Conservation (phyloP, 257 asterid species). For the Jaltomata sinuosa region DNA sequence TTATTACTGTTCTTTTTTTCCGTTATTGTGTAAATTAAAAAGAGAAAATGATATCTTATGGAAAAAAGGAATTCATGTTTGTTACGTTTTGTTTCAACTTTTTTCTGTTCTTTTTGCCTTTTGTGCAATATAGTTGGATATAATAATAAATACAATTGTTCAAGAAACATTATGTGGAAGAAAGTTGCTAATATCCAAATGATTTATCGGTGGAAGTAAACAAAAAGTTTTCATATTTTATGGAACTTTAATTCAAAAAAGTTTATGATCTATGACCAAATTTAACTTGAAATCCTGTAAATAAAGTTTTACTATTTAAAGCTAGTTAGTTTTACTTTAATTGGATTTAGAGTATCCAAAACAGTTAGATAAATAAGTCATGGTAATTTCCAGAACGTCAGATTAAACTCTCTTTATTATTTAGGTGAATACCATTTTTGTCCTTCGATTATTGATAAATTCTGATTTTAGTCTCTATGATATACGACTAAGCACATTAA, state of each 20-base stretch:
- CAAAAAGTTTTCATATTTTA: neutral
- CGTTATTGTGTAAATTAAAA: neutral
- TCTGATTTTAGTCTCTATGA: neutral
- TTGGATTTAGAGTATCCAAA: neutral
- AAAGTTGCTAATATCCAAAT: neutral
- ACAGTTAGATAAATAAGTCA: neutral
- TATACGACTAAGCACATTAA: neutral
- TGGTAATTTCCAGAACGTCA: neutral
- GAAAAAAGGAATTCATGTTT: neutral
- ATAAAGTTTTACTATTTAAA: neutral
- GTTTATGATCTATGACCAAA: neutral
- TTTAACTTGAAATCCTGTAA: neutral
- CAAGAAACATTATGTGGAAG: neutral
- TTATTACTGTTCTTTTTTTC: neutral
- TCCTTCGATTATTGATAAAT: neutral
- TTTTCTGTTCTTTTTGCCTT: neutral
- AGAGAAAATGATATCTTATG: neutral
- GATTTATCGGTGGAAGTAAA: neutral
- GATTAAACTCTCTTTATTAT: neutral
- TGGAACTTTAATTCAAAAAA: neutral
- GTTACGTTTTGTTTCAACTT: neutral
- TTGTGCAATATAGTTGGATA: neutral
- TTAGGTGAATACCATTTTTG: neutral
- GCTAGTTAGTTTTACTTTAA: neutral
- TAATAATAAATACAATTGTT: neutral